Base-by-base conservation (phyloP, 2,329 filamentous ascomycete species). In the Sphaerostilbella broomeana region DNA sequence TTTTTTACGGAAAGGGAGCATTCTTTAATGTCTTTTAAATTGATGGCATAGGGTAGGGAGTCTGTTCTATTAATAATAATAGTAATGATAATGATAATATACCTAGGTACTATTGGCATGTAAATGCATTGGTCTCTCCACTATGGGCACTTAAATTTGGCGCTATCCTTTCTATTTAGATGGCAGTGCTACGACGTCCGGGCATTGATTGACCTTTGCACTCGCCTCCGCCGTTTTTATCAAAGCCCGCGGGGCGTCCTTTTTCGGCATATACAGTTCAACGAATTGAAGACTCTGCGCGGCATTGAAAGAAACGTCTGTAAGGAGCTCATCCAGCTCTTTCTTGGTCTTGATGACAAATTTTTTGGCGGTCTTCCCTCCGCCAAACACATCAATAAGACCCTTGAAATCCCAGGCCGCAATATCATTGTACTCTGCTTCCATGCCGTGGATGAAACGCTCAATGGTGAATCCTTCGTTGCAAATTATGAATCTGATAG, bases 391-490 rank as follows among this genome's bases (percentile, higher is more conserved):
- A 4, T 69, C 68, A 2, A 84, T 73, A 0, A 88, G 62, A 15
- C 79, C 76, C 57, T 77, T 78, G 68, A 81, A 84, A 35, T 81
- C 70, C 88, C 88, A 94, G 9, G 68, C 60, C 43, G 75, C 71
- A 41, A 94, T 80, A 55, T 94, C 85, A 56, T 95, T 94, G 68
- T 94, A 94, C 18, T 57, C 59, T 21, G 77, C 84, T 7, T 88
- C 69, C 78, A 83, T 83, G 38, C 86, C 86, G 61, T 94, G 87
- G 53, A 94, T 94, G 59, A 78, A 84, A 20, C 88, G 79, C 64
- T 95, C 88, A 58, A 94, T 92, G 8, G 87, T 92, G 64, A 85
- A 94, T 9, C 88, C 88, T 27, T 89, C 78, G 58, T 94, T 94
- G 70, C 84, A 87, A 50, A 94, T 82, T 46, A 92, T 72, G 58